A percentile compares a stretch with the other conserved stretches of the same genome.
phyloP scores from a whole-genome alignment of 163 green algal genomes.

The Smithsoniella earleae region DNA sequence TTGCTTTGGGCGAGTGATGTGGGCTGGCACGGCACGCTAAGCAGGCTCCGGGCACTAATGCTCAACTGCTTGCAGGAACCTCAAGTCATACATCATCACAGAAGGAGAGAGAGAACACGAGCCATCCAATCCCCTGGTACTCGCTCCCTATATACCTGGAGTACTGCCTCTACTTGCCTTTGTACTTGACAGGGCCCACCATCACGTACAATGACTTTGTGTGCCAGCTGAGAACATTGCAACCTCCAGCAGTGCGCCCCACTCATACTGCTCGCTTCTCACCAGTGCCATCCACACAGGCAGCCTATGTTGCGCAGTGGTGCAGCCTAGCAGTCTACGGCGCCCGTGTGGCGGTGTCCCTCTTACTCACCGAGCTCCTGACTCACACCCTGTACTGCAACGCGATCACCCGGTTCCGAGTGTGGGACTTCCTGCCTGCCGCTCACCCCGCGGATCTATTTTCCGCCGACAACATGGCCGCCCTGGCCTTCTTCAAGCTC shows the following conservation, averaged over 20 bases:
- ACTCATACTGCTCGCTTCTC: too few species aligned
- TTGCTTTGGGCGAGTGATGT: too few species aligned
- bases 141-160: slow-evolving; percentile 45
- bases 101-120: neutral
- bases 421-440: slow-evolving; percentile 43
- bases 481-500: slow-evolving; percentile 65
- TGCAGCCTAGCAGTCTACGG: slow-evolving; percentile 39
- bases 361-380: slow-evolving; percentile 64
- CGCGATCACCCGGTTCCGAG: slow-evolving; percentile 54
- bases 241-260: too few species aligned
- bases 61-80: too few species aligned
- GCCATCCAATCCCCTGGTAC: slow-evolving; percentile 35
- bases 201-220: slow-evolving; percentile 74
- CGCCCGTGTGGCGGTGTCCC: slow-evolving; percentile 39
- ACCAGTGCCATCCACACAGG: too few species aligned
- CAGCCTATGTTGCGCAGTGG: neutral
- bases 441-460: neutral
- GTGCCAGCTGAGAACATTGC: slow-evolving; percentile 52
- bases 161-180: slow-evolving; percentile 72
- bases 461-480: slow-evolving; percentile 42
- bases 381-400: slow-evolving; percentile 77
- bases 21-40: too few species aligned
- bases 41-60: too few species aligned
- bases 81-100: too few species aligned
- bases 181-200: slow-evolving; percentile 85